phyloP scores from a whole-genome alignment of 2,329 filamentous ascomycete species.

The Parastagonospora avenae region DNA sequence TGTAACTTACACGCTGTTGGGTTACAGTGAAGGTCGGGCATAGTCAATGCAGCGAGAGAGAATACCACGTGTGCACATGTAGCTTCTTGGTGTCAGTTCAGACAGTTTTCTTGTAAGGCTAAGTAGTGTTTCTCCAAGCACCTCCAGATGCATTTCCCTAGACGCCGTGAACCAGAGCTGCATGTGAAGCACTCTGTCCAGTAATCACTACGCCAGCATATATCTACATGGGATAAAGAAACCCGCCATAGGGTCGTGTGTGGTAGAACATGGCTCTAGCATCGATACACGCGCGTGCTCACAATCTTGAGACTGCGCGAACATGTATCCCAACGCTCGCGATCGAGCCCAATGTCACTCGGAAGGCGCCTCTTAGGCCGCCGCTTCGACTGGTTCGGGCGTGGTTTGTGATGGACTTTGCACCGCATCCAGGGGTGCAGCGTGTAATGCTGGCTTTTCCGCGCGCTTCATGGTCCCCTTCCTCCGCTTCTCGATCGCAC shows the following conservation, averaged over 20 bases:
- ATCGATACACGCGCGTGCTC: too few relatives aligned
- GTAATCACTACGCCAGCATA: neutral
- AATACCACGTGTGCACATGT: too few relatives aligned
- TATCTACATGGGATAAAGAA: neutral
- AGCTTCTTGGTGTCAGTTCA: neutral
- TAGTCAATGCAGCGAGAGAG: too few relatives aligned
- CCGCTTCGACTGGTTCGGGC: constrained; percentile 25
- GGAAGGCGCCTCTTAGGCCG: constrained; percentile 10
- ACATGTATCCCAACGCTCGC: neutral
- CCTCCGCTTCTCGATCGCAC: constrained; percentile 69
- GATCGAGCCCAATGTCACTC: neutral
- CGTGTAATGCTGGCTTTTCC: constrained; percentile 81
- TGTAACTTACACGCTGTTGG: neutral
- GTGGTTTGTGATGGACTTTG: constrained; percentile 41
- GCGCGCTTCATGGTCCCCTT: constrained; percentile 57
- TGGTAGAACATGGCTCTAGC: neutral
- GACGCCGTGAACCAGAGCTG: constrained; percentile 1
- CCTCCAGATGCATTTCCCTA: neutral
- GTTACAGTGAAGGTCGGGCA: too few relatives aligned
- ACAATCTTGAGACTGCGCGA: neutral
- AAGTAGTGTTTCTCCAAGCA: neutral
- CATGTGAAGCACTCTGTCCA: neutral
- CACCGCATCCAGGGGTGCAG: constrained; percentile 79
- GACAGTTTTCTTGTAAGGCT: neutral
- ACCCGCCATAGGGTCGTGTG: neutral